phyloP scores from a whole-genome alignment of 2,329 filamentous ascomycete genomes.

The Neodidymelliopsis sp. region DNA sequence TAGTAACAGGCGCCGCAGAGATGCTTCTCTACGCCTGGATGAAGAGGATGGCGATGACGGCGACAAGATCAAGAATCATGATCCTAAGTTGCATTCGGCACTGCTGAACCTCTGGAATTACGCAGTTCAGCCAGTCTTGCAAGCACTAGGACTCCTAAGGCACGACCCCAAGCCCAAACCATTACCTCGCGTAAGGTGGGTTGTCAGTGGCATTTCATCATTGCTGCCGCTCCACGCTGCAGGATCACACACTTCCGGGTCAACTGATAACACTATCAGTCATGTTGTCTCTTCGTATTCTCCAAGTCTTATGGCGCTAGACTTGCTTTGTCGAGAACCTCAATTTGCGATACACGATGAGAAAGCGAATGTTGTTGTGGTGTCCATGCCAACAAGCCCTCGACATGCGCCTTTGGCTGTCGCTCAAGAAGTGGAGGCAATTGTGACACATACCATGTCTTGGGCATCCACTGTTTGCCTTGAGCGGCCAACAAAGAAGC shows the following conservation, averaged over 20 bases:
- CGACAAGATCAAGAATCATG: slow-evolving; percentile 9
- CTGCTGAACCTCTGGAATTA: slow-evolving; percentile 12
- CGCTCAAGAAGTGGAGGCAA: slow-evolving; percentile 7
- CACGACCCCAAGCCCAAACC: slow-evolving; percentile 9
- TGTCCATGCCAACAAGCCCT: slow-evolving; percentile 5
- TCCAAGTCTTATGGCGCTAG: slow-evolving; percentile 11
- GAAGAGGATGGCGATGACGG: slow-evolving; percentile 8
- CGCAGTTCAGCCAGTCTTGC: slow-evolving; percentile 10
- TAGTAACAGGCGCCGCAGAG: slow-evolving; percentile 12
- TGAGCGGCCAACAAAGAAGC: slow-evolving; percentile 7
- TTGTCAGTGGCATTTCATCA: slow-evolving; percentile 14
- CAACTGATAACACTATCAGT: slow-evolving; percentile 11
- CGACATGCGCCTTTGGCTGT: slow-evolving; percentile 6
- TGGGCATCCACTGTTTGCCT: slow-evolving; percentile 10
- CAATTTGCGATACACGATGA: slow-evolving; percentile 7
- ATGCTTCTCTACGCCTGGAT: slow-evolving; percentile 8
- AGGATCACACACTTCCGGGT: slow-evolving; percentile 8
- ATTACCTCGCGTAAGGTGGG: slow-evolving; percentile 12
- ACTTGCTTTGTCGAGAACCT: slow-evolving; percentile 7
- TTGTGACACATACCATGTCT: slow-evolving; percentile 8
- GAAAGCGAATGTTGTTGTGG: slow-evolving; percentile 9
- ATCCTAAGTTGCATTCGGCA: slow-evolving; percentile 10
- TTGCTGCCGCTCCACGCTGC: slow-evolving; percentile 12
- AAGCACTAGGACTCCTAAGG: slow-evolving; percentile 9
- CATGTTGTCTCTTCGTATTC: slow-evolving; percentile 11